Evolutionary conservation across 1,284 basidiomycete species (phyloP), one percentile per base, ranked within the genome.

Genomic region (Rhodotorula sp.): DNA sequence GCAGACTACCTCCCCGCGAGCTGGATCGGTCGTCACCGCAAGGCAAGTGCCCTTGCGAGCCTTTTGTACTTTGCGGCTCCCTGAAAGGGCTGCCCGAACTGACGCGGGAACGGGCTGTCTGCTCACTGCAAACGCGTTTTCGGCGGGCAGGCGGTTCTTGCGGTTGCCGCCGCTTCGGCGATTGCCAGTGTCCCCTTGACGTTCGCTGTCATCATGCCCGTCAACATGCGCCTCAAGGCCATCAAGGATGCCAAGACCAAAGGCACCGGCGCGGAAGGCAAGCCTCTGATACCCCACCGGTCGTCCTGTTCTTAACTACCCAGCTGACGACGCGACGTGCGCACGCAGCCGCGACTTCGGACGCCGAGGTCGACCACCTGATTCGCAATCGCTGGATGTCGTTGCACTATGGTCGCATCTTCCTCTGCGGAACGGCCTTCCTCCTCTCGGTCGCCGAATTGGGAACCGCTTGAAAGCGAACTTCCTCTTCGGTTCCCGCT

Each of bases 11-110:
- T 70, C 6, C 69, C 69, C 4, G 51, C 57, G 7, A 60, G n/a
- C 20, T 64, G 54, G 4, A 47, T 70, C 46, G 57, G 61, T 1
- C 43, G 65, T 4, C 47, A 70, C 49, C 69, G 69, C 39, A 63
- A 66, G 43, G 68, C 59, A 21, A 47, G 64, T 23, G 4, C 0
- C 10, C 10, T 18, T 8, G 6, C 43, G 26, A 16, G 1, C 23
- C 21, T 21, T 61, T 16, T 5, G 31, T 31, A 23, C 14, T 8
- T 15, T 15, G 29, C 7, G 31, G 23, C 3, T 8, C 6, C 15
- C 7, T 4, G 12, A 34, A 3, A 21, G 31, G 8, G 26, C 21
- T 15, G 23, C n/a, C 5, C 12, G 6, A 7, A 14, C 12, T 31
- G 18, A 39, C 5, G 29, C n/a, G 8, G 3, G 59, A 20, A 20